Evolutionary conservation across 2,329 filamentous ascomycete species (phyloP).

Genomic region (Aureobasidium sp.): DNA sequence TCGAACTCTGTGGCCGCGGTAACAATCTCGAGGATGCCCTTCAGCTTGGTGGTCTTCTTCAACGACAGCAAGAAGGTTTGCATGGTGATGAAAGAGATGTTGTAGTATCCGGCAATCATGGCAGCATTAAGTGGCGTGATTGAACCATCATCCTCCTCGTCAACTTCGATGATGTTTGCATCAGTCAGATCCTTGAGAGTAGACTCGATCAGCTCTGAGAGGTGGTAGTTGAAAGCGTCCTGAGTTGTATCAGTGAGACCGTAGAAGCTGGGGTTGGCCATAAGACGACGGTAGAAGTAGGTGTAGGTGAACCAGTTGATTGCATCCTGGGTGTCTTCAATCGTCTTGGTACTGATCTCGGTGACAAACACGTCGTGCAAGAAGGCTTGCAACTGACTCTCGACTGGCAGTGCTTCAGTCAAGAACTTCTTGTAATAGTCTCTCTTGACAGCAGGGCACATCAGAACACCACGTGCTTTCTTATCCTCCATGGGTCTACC

Average conservation of each 20-base stretch:
- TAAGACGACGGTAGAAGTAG: constrained; percentile 90
- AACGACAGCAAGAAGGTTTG: constrained; percentile 94
- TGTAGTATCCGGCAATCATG: constrained; percentile 98
- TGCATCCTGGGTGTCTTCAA: constrained; percentile 90
- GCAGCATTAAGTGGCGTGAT: constrained; percentile 88
- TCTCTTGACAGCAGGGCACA: constrained; percentile 89
- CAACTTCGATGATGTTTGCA: constrained; percentile 90
- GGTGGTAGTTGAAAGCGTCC: constrained; percentile 85
- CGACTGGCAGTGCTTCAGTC: constrained; percentile 89
- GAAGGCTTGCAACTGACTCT: constrained; percentile 86
- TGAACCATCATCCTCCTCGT: constrained; percentile 79
- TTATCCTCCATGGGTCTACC: constrained; percentile 72
- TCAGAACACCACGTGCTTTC: constrained; percentile 82
- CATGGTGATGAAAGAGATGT: constrained; percentile 99
- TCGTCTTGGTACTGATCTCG: constrained; percentile 93
- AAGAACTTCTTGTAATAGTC: constrained; percentile 99
- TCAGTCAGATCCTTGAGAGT: constrained; percentile 86
- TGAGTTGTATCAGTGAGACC: constrained; percentile 81
- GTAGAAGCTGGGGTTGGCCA: constrained; percentile 96
- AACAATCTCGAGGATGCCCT: constrained; percentile 93
- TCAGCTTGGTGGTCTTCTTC: constrained; percentile 82
- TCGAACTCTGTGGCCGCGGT: constrained; percentile 97
- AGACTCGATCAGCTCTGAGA: constrained; percentile 90
- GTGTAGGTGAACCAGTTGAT: constrained; percentile 99
- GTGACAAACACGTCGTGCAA: constrained; percentile 95